These are phyloP conservation scores for Seminavis robusta DNA, from an alignment of 108 stramenopile genomes.

Conservation along the genomic window DNA sequence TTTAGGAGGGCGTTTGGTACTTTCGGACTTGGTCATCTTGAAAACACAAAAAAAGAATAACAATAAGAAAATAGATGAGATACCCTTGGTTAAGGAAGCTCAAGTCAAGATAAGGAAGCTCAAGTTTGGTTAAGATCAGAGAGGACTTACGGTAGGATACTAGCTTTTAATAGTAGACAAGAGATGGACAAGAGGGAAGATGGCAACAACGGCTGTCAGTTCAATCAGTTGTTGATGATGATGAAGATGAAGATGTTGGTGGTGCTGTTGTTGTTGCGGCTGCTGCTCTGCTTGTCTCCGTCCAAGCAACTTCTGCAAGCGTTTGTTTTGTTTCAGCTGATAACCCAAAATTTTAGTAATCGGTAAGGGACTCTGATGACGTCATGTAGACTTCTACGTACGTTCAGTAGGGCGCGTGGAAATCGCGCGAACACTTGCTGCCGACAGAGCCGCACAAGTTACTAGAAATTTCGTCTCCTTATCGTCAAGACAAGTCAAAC, in stretches of 20 bases:
- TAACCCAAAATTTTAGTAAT: too few species aligned
- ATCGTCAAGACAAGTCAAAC: too few species aligned
- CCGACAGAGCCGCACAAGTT: too few species aligned
- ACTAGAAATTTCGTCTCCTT: too few species aligned
- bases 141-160: background rate
- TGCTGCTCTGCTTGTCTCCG: conserved; percentile 3
- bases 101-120: too few species aligned
- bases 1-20: conserved; percentile 60
- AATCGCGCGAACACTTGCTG: too few species aligned
- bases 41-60: background rate
- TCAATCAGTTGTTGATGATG: background rate
- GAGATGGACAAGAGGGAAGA: background rate
- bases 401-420: too few species aligned
- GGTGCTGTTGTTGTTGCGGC: background rate
- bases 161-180: background rate
- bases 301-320: conserved; percentile 6
- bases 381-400: too few species aligned
- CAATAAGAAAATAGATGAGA: background rate
- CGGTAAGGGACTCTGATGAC: too few species aligned
- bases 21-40: conserved; percentile 9
- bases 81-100: too few species aligned
- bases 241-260: too few species aligned
- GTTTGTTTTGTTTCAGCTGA: background rate
- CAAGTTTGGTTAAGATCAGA: too few species aligned
- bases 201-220: background rate